Base-by-base conservation (phyloP, 495 filamentous ascomycete species). In the Diplogelasinospora grovesii region DNA sequence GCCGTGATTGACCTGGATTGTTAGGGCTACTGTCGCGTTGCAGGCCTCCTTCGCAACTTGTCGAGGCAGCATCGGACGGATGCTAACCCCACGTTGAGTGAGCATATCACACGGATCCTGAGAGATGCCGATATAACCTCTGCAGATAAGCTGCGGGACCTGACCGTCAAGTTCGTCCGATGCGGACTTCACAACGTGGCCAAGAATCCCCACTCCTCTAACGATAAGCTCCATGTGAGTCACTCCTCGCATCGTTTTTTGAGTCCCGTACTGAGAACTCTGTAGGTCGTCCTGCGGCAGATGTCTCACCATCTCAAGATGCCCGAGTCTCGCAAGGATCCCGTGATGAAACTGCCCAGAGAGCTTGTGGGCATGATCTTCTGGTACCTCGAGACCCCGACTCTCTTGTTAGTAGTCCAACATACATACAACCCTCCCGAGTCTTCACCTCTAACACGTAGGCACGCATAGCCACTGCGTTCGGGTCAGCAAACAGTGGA, bases 1-100 rank as follows among this genome's bases (percentile, higher is more conserved):
- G n/a, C n/a, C n/a, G n/a, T n/a, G 15, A 19, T 39, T 53, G 11
- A 51, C 36, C 9, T 7, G 19, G 5, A 13, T 4, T 6, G 13
- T 24, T 18, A 56, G 52, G 57, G 57, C 13, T 60, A 60, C 34
- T 57, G 54, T 22, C 54, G 57, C 16, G 49, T 41, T 15, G 54
- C 43, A n/a, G 34, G 27, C 16, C 36, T 57, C 33, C 22, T 57
- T 11, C 54, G 42, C 8, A 19, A 34, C 19, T 13, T 60, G 21
- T 15, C 40, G n/a, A 50, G 27, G 26, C 19, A 27, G 19, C 18
- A 30, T 13, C 15, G 23, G 22, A n/a, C 39, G 7, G 29, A 52
- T 20, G 15, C 15, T 5, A 16, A 22, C 19, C n/a, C n/a, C n/a
- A n/a, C n/a, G n/a, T n/a, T n/a, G n/a, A n/a, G n/a, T n/a, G n/a